Evolutionary conservation across 805 yeast species (phyloP), one percentile per base, ranked within the genome.

Genomic region (Wickerhamiella alocasiicola): DNA sequence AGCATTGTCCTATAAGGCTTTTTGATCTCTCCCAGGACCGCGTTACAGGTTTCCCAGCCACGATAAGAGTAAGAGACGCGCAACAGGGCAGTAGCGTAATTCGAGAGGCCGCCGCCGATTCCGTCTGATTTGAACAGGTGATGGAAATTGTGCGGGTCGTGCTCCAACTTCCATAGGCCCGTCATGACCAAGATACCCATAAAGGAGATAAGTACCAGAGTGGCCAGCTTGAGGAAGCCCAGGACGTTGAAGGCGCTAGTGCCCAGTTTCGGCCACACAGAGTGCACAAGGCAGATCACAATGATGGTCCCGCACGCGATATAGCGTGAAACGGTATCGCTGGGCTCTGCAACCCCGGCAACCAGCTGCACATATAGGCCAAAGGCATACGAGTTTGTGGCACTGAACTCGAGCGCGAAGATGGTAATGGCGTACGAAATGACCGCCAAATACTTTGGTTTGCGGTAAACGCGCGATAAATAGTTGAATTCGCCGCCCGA

Each of bases 401-500:
- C 70, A 42, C 78, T 70, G 52, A 74, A 72, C 2, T 79, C 77
- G 11, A 76, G 56, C 18, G 74, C 47, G n/a, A 76, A 74, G 44
- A 72, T 67, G 38, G 67, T 68, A 33, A 74, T 67, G 3, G 78
- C 70, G 42, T 65, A 68, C 9, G 64, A 50, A 15, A 64, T 70
- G 36, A 74, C 68, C 21, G 71, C 68, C 33, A 76, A 60, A 43
- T 71, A 68, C 49, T 62, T 66, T 5, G 83, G 83, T 43, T 60
- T 63, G 29, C 61, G 61, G 60, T 64, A 76, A 13, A 76, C 70
- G 44, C 74, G 61, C 53, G 74, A 79, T 39, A 76, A 62, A 50
- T 76, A 76, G 55, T 76, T 76, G 57, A 74, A 73, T 53, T 76
- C 83, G 32, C 82, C 82, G 21, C 83, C 83, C 47, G 72, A 71